These are phyloP conservation scores for Syzygium syzygioides DNA, from an alignment of 441 rosid species.

Conservation along the genomic window DNA sequence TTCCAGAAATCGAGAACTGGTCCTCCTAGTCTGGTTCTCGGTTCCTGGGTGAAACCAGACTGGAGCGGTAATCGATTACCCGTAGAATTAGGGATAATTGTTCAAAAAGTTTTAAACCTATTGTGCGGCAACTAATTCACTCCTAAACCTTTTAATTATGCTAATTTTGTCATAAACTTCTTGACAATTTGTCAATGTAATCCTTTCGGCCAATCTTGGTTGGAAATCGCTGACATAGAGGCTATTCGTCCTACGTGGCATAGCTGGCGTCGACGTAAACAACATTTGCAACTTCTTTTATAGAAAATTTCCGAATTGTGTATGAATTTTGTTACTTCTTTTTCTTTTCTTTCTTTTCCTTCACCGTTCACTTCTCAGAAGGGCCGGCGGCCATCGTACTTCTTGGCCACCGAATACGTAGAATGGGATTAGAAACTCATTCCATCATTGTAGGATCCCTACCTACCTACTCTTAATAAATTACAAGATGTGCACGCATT, in stretches of 20 bases:
- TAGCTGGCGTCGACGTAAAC: rapidly evolving
- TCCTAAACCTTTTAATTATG: no score
- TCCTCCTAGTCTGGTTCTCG: rapidly evolving
- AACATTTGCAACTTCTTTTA: no score
- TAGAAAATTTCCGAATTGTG: not conserved
- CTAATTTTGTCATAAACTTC: no score
- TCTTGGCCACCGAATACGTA: not conserved
- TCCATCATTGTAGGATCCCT: not conserved
- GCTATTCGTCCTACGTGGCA: not conserved
- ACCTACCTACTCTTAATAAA: not conserved
- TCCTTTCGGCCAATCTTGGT: no score
- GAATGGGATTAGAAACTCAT: not conserved
- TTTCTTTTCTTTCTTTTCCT: no score
- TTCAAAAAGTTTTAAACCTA: no score
- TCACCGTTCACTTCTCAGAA: not conserved
- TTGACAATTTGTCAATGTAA: no score
- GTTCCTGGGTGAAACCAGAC: rapidly evolving
- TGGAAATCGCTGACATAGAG: not conserved
- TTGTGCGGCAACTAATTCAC: rapidly evolving
- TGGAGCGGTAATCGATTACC: rapidly evolving
- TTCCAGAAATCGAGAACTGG: no score
- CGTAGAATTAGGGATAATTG: not conserved
- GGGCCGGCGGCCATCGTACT: not conserved
- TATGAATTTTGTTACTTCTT: no score
- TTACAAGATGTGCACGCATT: not conserved